Evolutionary conservation across 306 rosid genomes (phyloP), one percentile per base, ranked within the genome.

Genomic region (Fragaria vesca): DNA sequence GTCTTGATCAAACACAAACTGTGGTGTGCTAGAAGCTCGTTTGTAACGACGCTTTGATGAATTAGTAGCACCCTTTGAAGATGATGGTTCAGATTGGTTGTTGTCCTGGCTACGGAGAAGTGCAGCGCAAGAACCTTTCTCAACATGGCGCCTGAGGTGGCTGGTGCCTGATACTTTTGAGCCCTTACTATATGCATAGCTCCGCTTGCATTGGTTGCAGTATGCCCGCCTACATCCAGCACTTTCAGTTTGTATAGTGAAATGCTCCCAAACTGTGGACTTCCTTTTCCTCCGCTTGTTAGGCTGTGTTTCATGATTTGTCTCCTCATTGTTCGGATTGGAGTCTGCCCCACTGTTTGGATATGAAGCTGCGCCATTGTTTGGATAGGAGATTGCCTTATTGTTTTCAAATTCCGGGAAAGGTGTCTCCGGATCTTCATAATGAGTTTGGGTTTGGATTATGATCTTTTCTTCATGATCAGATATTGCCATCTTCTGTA

Each of bases 101-200:
- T 75, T 93, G 73, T 83, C 89, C 85, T 86, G 96, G 80, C 60
- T 86, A 57, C 94, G 96, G 30, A 89, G 81, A 76, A 90, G 87
- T 12, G 89, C 93, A 48, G 92, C 74, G 79, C 98, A 95, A 24
- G 89, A 83, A 66, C 98, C 99, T 86, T 90, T 95, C 47, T 95
- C 93, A 80, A 95, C 91, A 75, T 95, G 99, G 66, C 99, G 91
- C 83, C 91, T 93, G 71, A 95, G 92, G 80, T 95, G 99, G 87
- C 97, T 95, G 51, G 97, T 95, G 42, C 97, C 97, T 16, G 97
- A 97, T 66, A 95, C 99, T 86, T 92, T 93, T 36, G 97, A 80
- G 81, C 97, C 99, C 0, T 97, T 91, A 82, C 99, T 95, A 45
- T 95, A 95, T 0, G 97, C 97, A 86, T 91, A 95, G 82, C 92